Evolutionary conservation across 768 basidiomycete species (phyloP).

Genomic region (Pisolithus tinctorius): DNA sequence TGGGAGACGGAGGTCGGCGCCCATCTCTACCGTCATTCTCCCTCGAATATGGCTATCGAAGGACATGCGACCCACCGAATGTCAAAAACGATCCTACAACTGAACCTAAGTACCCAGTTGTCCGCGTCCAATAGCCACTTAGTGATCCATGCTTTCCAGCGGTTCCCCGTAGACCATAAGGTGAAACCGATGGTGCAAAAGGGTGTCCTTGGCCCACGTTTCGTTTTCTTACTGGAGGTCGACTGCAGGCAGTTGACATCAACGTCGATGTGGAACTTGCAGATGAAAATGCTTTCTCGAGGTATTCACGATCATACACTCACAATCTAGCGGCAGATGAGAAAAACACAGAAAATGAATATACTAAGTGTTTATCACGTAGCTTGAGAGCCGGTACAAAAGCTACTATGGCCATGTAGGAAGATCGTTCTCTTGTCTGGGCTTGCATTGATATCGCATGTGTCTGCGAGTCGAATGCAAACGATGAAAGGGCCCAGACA

Average conservation of each 20-base stretch:
- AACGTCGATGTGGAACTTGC: conserved; percentile 69
- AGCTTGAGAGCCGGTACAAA: conserved; percentile 77
- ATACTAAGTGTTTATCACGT: not conserved
- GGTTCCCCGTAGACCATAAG: not conserved
- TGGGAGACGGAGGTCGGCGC: not conserved
- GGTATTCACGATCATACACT: conserved; percentile 38
- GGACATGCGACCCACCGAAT: not conserved
- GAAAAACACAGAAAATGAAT: not conserved
- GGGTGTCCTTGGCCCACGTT: not conserved
- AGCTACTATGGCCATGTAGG: conserved; percentile 76
- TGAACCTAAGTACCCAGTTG: not conserved
- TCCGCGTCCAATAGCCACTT: not conserved
- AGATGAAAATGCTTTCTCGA: conserved; percentile 64
- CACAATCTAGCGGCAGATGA: not conserved
- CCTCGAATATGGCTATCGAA: not conserved
- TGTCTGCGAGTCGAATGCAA: conserved; percentile 36
- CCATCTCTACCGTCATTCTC: not conserved
- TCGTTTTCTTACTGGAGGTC: conserved; percentile 5
- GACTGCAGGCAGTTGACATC: conserved; percentile 32
- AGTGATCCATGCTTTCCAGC: too few species aligned
- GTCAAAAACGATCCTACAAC: not conserved
- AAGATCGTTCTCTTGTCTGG: conserved; percentile 95
- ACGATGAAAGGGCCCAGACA: not conserved
- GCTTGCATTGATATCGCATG: conserved; percentile 89
- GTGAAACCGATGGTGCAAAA: not conserved